A percentile compares a stretch with the other conserved stretches of the same genome.
phyloP scores from a whole-genome alignment of 306 rosid species.

The Abrus precatorius region DNA sequence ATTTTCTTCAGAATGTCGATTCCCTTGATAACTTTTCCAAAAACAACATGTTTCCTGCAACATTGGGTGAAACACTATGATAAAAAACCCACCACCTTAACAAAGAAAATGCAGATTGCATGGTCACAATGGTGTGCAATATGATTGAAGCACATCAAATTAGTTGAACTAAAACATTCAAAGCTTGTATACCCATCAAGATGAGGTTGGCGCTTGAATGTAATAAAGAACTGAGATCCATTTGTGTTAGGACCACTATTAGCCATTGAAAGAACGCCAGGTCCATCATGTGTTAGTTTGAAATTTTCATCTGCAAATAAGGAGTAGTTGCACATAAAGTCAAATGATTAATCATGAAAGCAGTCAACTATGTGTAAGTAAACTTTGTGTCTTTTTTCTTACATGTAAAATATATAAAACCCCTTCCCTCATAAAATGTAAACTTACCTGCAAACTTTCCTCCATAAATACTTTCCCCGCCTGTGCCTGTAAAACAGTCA shows the following conservation, averaged over 20 bases:
- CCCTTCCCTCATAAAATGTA: slow-evolving; percentile 23
- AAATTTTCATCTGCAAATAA: slow-evolving; percentile 88
- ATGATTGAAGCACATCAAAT: slow-evolving; percentile 24
- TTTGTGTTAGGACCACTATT: slow-evolving; percentile 95
- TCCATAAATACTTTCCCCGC: slow-evolving; percentile 98
- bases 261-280: slow-evolving; percentile 97
- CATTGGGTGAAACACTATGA: slow-evolving; percentile 31
- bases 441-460: slow-evolving; percentile 91
- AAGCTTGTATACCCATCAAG: slow-evolving; percentile 79
- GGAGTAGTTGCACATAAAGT: slow-evolving; percentile 35
- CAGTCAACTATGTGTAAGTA: slow-evolving; percentile 26
- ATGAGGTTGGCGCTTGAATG: slow-evolving; percentile 88
- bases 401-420: slow-evolving; percentile 30
- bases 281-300: slow-evolving; percentile 79
- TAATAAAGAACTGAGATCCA: slow-evolving; percentile 96
- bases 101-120: slow-evolving; percentile 27
- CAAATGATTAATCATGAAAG: slow-evolving; percentile 44
- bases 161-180: slow-evolving; percentile 28
- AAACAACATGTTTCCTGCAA: slow-evolving; percentile 94
- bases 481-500: slow-evolving; percentile 82
- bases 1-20: slow-evolving; percentile 79
- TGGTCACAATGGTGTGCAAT: slow-evolving; percentile 10
- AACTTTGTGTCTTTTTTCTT: neutral
- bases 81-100: slow-evolving; percentile 13
- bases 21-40: slow-evolving; percentile 88